Conservation (phyloP, 2,329 filamentous ascomycete species). For the Pseudophaeomoniella oleicola region DNA sequence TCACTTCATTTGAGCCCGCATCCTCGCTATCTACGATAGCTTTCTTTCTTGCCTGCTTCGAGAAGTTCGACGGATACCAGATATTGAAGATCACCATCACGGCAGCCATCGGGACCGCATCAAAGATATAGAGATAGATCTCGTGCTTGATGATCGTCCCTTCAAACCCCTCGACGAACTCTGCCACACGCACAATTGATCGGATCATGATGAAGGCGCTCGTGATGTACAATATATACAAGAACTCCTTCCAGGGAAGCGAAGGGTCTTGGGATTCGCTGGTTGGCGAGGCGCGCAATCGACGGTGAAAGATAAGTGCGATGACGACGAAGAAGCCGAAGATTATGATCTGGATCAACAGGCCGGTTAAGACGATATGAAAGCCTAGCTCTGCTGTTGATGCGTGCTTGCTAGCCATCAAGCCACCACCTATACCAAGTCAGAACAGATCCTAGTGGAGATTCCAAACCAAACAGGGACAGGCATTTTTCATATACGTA, state of each 20-base stretch:
- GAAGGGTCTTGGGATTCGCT: slow-evolving; percentile 9
- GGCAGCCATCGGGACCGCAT: slow-evolving; percentile 16
- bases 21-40: no score
- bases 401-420: neutral
- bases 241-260: slow-evolving; percentile 20
- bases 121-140: slow-evolving; percentile 18
- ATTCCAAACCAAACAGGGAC: no score
- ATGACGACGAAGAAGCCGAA: slow-evolving; percentile 41
- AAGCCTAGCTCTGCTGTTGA: neutral
- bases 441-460: no score
- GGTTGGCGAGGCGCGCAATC: slow-evolving; percentile 22
- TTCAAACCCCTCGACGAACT: slow-evolving; percentile 16
- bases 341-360: slow-evolving; percentile 42
- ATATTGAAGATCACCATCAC: slow-evolving; percentile 11
- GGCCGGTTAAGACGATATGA: slow-evolving; percentile 37
- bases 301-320: slow-evolving; percentile 33
- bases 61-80: slow-evolving; percentile 2
- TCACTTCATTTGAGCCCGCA: no score
- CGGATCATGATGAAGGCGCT: slow-evolving; percentile 16
- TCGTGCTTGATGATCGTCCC: slow-evolving; percentile 17
- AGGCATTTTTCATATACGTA: no score
- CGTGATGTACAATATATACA: slow-evolving; percentile 16
- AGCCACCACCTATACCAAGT: neutral
- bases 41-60: slow-evolving; percentile 24
- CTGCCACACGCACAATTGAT: slow-evolving; percentile 17